These are phyloP conservation scores for Ceratocystis ficicola DNA, from an alignment of 2,329 filamentous ascomycete species.

Conservation along the genomic window DNA sequence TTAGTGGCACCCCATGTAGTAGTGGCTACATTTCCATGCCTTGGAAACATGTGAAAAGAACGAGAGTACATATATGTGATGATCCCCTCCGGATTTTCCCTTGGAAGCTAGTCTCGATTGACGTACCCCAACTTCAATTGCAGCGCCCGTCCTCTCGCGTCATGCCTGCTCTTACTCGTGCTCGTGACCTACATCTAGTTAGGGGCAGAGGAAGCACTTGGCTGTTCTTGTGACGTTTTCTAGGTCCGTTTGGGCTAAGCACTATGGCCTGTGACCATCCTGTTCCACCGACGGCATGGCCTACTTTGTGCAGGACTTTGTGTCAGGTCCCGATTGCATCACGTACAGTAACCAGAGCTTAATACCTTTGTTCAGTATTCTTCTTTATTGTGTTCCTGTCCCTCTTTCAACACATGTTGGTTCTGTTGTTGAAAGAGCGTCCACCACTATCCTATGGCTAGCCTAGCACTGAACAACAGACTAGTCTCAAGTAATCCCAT, in stretches of 20 bases:
- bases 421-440: constrained; percentile 9
- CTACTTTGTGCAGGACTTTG: background rate
- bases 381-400: constrained; percentile 4
- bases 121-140: background rate
- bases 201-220: background rate
- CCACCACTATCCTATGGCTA: background rate
- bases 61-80: background rate
- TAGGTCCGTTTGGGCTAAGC: background rate
- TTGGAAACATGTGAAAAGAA: background rate
- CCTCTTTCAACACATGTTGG: background rate
- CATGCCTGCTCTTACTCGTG: background rate
- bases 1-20: constrained; percentile 36
- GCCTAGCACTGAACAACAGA: background rate
- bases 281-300: background rate
- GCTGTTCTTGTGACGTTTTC: background rate
- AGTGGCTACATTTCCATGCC: constrained; percentile 31
- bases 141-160: background rate
- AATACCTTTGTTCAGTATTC: background rate
- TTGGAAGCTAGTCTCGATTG: background rate
- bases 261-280: background rate
- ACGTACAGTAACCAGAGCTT: background rate
- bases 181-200: background rate
- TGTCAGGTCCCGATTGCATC: background rate
- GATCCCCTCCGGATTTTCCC: background rate
- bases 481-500: background rate